phyloP scores from a whole-genome alignment of 2,329 filamentous ascomycete genomes.

The Claviceps fusiformis region DNA sequence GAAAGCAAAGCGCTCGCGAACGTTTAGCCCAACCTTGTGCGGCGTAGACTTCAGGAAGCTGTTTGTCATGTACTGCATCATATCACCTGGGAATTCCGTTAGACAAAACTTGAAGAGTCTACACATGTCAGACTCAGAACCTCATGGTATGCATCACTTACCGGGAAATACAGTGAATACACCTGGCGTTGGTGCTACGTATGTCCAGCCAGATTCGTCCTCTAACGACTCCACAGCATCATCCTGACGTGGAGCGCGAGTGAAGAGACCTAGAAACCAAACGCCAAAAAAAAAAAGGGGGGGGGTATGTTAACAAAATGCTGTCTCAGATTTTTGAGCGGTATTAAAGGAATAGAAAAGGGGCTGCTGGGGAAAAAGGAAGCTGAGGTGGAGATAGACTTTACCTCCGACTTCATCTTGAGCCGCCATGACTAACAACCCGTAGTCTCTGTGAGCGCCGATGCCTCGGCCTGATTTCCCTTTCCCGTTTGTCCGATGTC shows the following conservation, averaged over 20 bases:
- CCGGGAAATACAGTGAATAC: constrained; percentile 37
- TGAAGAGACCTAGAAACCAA: constrained; percentile 25
- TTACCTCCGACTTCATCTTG: constrained; percentile 35
- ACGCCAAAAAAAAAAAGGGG: not conserved
- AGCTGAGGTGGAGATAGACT: too few species aligned
- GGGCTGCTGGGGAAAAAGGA: not conserved
- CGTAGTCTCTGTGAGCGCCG: constrained; percentile 38
- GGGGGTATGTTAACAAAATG: not conserved
- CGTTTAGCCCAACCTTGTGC: constrained; percentile 38
- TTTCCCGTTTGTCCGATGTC: constrained; percentile 29
- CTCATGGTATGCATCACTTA: constrained; percentile 8
- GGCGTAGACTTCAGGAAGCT: constrained; percentile 31
- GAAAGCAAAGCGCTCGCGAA: constrained; percentile 29
- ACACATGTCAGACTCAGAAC: not conserved
- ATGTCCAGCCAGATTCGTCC: constrained; percentile 32
- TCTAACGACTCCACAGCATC: constrained; percentile 28
- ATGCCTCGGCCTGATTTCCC: constrained; percentile 35
- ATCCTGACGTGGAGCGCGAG: constrained; percentile 27
- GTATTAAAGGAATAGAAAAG: not conserved
- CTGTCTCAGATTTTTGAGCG: not conserved
- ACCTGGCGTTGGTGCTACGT: constrained; percentile 29
- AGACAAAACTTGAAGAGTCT: not conserved
- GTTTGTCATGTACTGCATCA: constrained; percentile 37
- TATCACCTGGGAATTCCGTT: constrained; percentile 24
- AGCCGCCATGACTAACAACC: constrained; percentile 34